phyloP scores from a whole-genome alignment of 2,329 filamentous ascomycete species.

The Botryotinia globosa region DNA sequence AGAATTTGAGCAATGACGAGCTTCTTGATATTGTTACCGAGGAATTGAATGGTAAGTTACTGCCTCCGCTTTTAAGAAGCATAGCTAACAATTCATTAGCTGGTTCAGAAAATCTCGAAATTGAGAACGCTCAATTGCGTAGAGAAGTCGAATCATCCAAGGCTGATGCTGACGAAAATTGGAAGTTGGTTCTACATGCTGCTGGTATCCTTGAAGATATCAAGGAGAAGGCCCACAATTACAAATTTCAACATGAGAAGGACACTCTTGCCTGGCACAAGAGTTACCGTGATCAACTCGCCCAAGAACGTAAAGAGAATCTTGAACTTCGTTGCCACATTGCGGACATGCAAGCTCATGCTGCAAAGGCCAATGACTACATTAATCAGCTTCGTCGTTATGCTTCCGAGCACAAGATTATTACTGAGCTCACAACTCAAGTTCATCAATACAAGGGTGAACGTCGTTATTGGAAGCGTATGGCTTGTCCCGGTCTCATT shows the following conservation, averaged over 20 bases:
- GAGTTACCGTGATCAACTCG: slow-evolving; percentile 62
- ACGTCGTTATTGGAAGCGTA: slow-evolving; percentile 63
- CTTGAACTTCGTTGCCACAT: slow-evolving; percentile 61
- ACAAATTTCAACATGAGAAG: slow-evolving; percentile 60
- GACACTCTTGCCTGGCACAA: slow-evolving; percentile 64
- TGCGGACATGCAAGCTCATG: slow-evolving; percentile 63
- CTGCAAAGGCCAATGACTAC: slow-evolving; percentile 55
- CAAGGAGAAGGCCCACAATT: slow-evolving; percentile 63
- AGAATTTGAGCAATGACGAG: slow-evolving; percentile 55
- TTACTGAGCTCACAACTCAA: slow-evolving; percentile 54
- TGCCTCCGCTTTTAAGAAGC: neutral
- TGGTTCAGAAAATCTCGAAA: slow-evolving; percentile 52
- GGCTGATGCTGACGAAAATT: slow-evolving; percentile 59
- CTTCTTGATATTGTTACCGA: slow-evolving; percentile 54
- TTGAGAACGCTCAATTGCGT: slow-evolving; percentile 57
- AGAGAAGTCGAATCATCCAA: slow-evolving; percentile 62
- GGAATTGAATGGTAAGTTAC: slow-evolving; percentile 52
- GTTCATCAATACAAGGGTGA: slow-evolving; percentile 55
- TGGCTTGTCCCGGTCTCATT: slow-evolving; percentile 59
- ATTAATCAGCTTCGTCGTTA: slow-evolving; percentile 55
- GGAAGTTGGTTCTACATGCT: slow-evolving; percentile 53
- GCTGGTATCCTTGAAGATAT: slow-evolving; percentile 55
- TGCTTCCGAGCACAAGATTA: slow-evolving; percentile 54
- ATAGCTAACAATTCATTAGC: slow-evolving; percentile 22
- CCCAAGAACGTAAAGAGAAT: slow-evolving; percentile 64